Evolutionary conservation across 2,329 filamentous ascomycete species (phyloP), one percentile per base, ranked within the genome.

Genomic region (Ophiocordyceps camponoti-rufipedis): DNA sequence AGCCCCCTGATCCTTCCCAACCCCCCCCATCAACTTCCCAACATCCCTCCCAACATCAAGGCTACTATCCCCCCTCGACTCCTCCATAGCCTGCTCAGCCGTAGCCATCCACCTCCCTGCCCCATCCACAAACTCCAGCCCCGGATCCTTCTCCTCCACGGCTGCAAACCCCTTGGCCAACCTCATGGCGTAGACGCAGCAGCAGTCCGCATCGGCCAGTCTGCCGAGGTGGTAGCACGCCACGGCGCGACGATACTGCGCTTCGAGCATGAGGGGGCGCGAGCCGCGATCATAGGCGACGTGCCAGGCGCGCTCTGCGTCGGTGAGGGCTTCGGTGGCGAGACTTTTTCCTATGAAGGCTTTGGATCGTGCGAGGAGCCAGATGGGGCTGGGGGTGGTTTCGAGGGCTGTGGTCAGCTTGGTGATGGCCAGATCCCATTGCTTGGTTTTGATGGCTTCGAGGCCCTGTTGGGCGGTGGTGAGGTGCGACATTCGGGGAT

Each of bases 351-450:
- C 75, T 44, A 85, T 72, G 57, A 87, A 80, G 38, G 85, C 85
- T 40, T 80, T 86, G 5, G 86, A 83, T 18, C 89, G 85, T 52
- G 82, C 78, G 50, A 91, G 75, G 50, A 89, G 81, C 75, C 91
- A 95, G 43, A 74, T 65, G 1, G 85, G 82, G 3, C 38, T 67
- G 68, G 0, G 80, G 78, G 12, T 69, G 69, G 49, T 3, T 3
- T 75, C 64, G 32, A 94, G 67, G 7, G 85, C 85, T 38, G 67
- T 62, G 8, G 81, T 82, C 50, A 82, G 81, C 53, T 79, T 72
- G 33, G 67, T 59, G 52, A 94, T 74, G 41, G 85, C 87, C 42
- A 71, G 68, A 5, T 71, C 64, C 61, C 77, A 89, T 48, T 88
- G 71, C 44, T 71, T 72, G 9, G 63, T 66, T 28, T 74, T 64